Conservation (phyloP, 176 grass and related monocot genomes). For the Aegilops speltoides region DNA sequence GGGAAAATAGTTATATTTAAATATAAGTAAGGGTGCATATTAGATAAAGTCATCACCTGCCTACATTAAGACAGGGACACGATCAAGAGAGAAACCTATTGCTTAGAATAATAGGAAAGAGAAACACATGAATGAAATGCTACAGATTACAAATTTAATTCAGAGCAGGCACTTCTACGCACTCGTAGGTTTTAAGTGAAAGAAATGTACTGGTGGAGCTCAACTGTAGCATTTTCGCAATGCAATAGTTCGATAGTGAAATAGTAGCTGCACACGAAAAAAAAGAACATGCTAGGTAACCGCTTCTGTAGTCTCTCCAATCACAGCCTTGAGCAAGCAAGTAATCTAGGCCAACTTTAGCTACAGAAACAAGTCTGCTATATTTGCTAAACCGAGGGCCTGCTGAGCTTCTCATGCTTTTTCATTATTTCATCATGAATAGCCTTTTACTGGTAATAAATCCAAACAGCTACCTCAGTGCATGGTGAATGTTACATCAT, state of each 20-base stretch:
- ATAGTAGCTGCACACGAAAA: neutral
- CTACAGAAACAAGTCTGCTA: neutral
- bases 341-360: neutral
- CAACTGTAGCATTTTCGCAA: neutral
- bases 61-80: neutral
- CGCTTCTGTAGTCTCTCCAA: neutral
- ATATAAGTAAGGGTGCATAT: neutral
- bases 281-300: neutral
- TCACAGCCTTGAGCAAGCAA: neutral
- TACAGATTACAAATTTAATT: neutral
- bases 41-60: neutral
- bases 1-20: neutral
- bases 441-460: neutral
- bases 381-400: neutral
- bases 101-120: neutral
- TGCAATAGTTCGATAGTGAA: neutral
- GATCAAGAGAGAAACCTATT: neutral
- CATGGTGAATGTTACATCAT: neutral
- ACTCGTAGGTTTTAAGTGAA: neutral
- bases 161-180: neutral
- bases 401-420: neutral
- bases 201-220: neutral
- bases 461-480: neutral
- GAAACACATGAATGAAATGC: neutral
- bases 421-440: neutral